phyloP scores from a whole-genome alignment of 2,329 filamentous ascomycete species.

The Ceratocystis huliohia region DNA sequence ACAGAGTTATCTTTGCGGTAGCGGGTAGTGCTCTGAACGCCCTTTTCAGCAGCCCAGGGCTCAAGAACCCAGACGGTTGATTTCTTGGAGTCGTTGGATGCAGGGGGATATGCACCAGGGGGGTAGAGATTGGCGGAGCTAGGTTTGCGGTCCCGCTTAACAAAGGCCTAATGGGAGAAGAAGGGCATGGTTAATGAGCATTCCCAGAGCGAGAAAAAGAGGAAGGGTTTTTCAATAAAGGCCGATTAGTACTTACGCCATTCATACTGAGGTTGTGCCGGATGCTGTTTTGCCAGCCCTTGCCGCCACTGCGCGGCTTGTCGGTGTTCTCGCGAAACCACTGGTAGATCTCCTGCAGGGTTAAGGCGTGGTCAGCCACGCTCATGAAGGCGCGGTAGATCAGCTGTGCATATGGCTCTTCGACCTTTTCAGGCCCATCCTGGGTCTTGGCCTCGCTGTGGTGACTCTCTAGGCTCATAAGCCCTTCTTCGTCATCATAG shows the following conservation, averaged over 20 bases:
- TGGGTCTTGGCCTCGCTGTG: slow-evolving; percentile 23
- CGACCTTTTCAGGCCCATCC: slow-evolving; percentile 24
- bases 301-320: slow-evolving; percentile 58
- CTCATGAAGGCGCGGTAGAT: slow-evolving; percentile 65
- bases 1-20: slow-evolving; percentile 46
- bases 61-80: slow-evolving; percentile 70
- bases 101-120: slow-evolving; percentile 25
- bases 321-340: slow-evolving; percentile 78
- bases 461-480: slow-evolving; percentile 19
- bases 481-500: slow-evolving; percentile 17
- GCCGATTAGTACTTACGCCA: slow-evolving; percentile 42
- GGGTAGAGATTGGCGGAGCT: background rate
- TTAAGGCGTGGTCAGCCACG: slow-evolving; percentile 54
- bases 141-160: slow-evolving; percentile 30
- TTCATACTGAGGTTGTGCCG: slow-evolving; percentile 97
- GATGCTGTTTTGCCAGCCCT: slow-evolving; percentile 92
- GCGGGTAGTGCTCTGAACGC: slow-evolving; percentile 75
- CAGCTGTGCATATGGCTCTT: slow-evolving; percentile 65
- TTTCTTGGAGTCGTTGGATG: slow-evolving; percentile 32
- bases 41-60: slow-evolving; percentile 52
- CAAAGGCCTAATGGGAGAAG: slow-evolving; percentile 29
- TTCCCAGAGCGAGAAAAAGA: slow-evolving; percentile 15
- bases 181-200: background rate
- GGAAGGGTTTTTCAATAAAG: background rate
- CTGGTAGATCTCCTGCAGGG: slow-evolving; percentile 73